These are phyloP conservation scores for Fusarium newnesense DNA, from an alignment of 2,329 filamentous ascomycete species.

Conservation along the genomic window DNA sequence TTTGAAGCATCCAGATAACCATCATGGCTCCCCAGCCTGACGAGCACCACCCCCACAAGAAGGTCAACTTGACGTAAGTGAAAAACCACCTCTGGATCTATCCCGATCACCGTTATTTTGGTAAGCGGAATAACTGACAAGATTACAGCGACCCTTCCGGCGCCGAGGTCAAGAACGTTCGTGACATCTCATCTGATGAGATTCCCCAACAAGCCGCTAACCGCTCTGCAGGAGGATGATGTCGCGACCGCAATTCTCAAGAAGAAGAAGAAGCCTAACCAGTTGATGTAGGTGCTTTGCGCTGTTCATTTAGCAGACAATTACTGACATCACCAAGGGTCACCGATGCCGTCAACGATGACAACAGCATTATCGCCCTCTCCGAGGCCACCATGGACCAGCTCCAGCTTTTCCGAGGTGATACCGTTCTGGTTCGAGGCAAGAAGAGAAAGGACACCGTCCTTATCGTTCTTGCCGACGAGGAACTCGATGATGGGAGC, in stretches of 20 bases:
- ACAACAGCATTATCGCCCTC: constrained; percentile 98
- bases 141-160: constrained; percentile 82
- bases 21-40: constrained; percentile 77
- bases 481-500: constrained; percentile 97
- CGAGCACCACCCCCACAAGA: constrained; percentile 70
- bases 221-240: constrained; percentile 77
- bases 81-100: background rate
- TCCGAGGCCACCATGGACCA: constrained; percentile 99
- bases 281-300: constrained; percentile 79
- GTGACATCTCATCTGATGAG: constrained; percentile 47
- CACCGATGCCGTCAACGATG: constrained; percentile 98
- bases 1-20: constrained; percentile 47
- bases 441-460: constrained; percentile 99
- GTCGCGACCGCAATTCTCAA: constrained; percentile 96
- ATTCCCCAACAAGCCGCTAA: constrained; percentile 47
- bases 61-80: constrained; percentile 83
- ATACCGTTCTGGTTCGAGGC: constrained; percentile 97
- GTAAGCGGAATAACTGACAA: constrained; percentile 50
- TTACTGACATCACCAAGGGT: constrained; percentile 69
- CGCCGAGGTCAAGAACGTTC: constrained; percentile 84
- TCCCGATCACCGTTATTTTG: background rate
- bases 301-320: constrained; percentile 7
- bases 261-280: constrained; percentile 99
- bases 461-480: constrained; percentile 95
- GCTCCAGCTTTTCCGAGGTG: constrained; percentile 97